A percentile compares a stretch with the other conserved stretches of the same genome.
phyloP scores from a whole-genome alignment of 257 asterid species.

The Nicotiana benthamiana region DNA sequence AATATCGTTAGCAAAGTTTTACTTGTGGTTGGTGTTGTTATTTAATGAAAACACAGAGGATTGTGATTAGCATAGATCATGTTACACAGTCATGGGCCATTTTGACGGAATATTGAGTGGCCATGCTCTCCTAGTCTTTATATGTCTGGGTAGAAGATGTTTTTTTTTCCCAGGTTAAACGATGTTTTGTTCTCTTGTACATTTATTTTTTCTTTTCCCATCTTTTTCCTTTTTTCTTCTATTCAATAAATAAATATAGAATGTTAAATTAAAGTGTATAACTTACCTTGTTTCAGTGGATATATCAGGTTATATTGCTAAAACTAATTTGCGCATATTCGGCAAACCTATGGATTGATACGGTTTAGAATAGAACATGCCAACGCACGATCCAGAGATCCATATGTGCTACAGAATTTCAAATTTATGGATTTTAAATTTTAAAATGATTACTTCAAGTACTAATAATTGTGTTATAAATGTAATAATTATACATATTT shows the following conservation, averaged over 20 bases:
- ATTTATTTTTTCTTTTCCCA: neutral
- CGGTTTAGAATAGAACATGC: neutral
- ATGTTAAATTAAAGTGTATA: neutral
- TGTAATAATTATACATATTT: too few relatives aligned
- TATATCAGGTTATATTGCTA: neutral
- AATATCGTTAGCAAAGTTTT: neutral
- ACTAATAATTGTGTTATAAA: too few relatives aligned
- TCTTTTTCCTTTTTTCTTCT: neutral
- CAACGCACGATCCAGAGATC: neutral
- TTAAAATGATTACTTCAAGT: too few relatives aligned
- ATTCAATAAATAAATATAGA: neutral
- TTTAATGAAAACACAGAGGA: neutral
- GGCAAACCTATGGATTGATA: too few relatives aligned
- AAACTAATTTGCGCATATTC: neutral
- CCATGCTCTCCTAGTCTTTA: neutral
- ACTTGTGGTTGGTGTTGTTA: neutral
- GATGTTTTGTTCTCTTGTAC: neutral
- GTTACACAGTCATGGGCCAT: neutral
- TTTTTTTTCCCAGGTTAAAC: neutral
- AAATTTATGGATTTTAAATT: too few relatives aligned
- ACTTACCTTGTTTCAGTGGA: neutral
- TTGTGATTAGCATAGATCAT: neutral
- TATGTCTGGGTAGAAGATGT: neutral
- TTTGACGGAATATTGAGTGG: neutral
- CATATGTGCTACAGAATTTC: too few relatives aligned